phyloP scores from a whole-genome alignment of 2,329 filamentous ascomycete species.

The Xylariaceae sp. region DNA sequence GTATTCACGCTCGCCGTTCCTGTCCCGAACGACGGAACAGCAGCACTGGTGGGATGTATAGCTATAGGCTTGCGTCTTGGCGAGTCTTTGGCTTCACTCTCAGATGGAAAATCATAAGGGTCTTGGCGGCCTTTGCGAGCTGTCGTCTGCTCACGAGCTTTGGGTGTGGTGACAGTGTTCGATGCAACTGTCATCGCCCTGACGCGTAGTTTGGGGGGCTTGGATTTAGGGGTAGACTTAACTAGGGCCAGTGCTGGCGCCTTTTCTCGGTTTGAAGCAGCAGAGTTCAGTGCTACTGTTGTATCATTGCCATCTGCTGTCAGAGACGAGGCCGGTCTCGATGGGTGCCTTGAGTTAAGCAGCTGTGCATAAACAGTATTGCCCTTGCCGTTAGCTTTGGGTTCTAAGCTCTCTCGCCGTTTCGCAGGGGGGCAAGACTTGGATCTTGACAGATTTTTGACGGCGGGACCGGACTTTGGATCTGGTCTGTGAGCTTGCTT shows the following conservation, averaged over 20 bases:
- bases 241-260: neutral
- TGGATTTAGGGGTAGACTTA: neutral
- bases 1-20: neutral
- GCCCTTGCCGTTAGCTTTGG: neutral
- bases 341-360: neutral
- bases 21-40: neutral
- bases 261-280: neutral
- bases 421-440: neutral
- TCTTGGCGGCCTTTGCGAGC: constrained; percentile 13
- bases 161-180: neutral
- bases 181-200: neutral
- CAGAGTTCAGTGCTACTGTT: neutral
- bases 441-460: constrained; percentile 6
- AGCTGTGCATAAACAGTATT: neutral
- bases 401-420: neutral
- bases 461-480: constrained; percentile 2
- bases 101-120: constrained; percentile 31
- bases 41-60: neutral
- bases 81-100: constrained; percentile 21
- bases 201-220: neutral
- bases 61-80: neutral
- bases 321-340: neutral
- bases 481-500: neutral
- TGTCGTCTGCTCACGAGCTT: neutral
- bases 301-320: neutral